These are phyloP conservation scores for Sclerotinia borealis DNA, from an alignment of 2,329 filamentous ascomycete genomes.

Conservation along the genomic window DNA sequence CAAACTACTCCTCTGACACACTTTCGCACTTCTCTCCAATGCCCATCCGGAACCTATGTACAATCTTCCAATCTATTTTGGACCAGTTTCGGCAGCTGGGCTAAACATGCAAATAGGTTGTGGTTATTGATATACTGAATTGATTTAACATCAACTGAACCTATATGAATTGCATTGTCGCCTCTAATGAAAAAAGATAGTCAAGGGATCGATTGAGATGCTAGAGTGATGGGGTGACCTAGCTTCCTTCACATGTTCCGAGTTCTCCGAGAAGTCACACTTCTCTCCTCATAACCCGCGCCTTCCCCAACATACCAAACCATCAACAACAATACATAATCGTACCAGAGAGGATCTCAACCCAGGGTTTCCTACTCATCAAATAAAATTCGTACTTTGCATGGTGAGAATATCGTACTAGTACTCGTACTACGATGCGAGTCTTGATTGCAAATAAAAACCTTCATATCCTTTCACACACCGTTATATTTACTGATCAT, in stretches of 20 bases:
- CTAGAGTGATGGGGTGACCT: not conserved
- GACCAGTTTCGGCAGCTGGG: not conserved
- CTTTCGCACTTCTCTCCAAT: not conserved
- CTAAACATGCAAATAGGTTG: no score
- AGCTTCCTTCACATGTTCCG: not conserved
- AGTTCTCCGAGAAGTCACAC: not conserved
- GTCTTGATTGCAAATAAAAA: no score
- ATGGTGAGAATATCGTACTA: no score
- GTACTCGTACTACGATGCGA: no score
- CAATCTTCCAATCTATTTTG: not conserved
- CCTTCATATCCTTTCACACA: no score
- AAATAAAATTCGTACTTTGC: no score
- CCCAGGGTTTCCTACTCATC: not conserved
- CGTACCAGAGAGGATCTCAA: not conserved
- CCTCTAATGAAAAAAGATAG: no score
- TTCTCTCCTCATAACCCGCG: not conserved
- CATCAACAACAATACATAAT: not conserved
- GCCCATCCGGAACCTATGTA: no score
- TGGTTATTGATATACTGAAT: not conserved
- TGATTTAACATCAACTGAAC: not conserved
- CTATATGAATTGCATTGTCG: no score
- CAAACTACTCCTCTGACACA: no score
- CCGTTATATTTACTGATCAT: no score
- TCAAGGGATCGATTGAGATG: not conserved
- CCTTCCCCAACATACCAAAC: not conserved